Evolutionary conservation across 345 rosid species (phyloP).

Genomic region (Heritiera fomes): DNA sequence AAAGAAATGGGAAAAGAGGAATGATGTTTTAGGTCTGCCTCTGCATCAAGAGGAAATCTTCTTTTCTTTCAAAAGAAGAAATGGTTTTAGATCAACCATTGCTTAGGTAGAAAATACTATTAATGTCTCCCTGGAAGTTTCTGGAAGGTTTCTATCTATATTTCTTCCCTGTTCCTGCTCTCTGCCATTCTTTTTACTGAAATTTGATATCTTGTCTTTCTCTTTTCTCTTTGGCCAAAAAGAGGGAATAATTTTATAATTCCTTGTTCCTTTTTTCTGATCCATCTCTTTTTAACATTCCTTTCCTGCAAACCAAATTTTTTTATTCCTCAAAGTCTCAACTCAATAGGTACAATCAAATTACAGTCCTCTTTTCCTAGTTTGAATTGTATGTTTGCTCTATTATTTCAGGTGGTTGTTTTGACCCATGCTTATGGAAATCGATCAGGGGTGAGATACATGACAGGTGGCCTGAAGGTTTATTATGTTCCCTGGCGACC

Average conservation of each 20-base stretch:
- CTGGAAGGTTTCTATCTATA: not conserved
- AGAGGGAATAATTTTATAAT: not conserved
- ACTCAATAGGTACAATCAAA: not conserved
- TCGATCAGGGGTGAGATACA: slow-evolving; percentile 83
- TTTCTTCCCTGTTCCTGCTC: not conserved
- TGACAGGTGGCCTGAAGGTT: slow-evolving; percentile 90
- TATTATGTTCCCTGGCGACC: slow-evolving; percentile 91
- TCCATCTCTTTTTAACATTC: not conserved
- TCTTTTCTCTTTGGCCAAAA: not conserved
- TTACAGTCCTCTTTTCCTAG: not conserved
- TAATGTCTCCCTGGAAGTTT: not conserved
- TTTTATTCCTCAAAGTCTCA: not conserved
- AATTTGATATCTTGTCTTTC: not conserved
- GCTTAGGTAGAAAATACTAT: not conserved
- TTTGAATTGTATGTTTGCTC: slow-evolving; percentile 8
- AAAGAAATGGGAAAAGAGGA: slow-evolving; percentile 9
- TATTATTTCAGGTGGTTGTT: slow-evolving; percentile 71
- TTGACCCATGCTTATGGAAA: slow-evolving; percentile 95
- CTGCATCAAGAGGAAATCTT: not conserved
- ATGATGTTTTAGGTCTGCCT: not conserved
- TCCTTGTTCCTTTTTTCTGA: not conserved
- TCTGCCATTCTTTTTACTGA: not conserved
- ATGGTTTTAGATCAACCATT: not conserved
- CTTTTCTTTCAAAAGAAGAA: not conserved
- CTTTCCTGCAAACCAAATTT: not conserved